Conservation (phyloP, 352 stramenopile genomes). For the Phytophthora pinifolia region DNA sequence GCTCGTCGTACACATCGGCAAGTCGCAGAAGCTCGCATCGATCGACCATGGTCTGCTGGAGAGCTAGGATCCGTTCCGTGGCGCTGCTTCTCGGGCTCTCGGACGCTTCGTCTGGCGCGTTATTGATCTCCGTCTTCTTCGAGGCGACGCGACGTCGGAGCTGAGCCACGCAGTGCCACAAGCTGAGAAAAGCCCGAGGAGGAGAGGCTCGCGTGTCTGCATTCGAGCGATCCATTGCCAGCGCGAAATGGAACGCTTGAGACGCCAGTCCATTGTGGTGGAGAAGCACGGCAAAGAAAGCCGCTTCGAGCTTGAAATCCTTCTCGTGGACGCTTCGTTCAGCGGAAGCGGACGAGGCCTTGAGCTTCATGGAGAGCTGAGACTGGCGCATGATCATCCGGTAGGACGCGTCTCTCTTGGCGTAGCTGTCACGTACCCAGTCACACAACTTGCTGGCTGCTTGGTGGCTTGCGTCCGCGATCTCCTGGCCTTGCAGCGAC, state of each 20-base stretch:
- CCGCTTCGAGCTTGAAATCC: conserved; percentile 47
- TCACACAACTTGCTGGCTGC: conserved; percentile 37
- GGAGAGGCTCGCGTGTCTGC: conserved; percentile 3
- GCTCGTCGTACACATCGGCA: conserved; percentile 30
- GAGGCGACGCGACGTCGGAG: conserved; percentile 39
- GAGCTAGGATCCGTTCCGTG: conserved; percentile 18
- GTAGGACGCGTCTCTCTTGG: conserved; percentile 56
- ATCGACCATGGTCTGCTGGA: conserved; percentile 38
- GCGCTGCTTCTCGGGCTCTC: conserved; percentile 1
- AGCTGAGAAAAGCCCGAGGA: conserved; percentile 28
- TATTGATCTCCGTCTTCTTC: conserved; percentile 52
- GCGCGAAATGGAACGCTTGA: conserved; percentile 39
- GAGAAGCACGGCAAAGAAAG: conserved; percentile 56
- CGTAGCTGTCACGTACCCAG: conserved; percentile 55
- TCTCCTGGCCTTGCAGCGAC: conserved; percentile 3
- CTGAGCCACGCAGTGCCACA: conserved; percentile 62
- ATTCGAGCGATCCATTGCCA: not conserved
- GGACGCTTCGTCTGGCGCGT: not conserved
- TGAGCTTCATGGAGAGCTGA: conserved; percentile 24
- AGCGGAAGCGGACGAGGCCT: conserved; percentile 1
- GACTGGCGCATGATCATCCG: conserved; percentile 62
- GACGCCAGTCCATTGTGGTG: conserved; percentile 43
- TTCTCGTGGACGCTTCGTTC: conserved; percentile 29
- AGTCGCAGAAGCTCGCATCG: conserved; percentile 47
- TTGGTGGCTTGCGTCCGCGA: conserved; percentile 25